phyloP scores from a whole-genome alignment of 257 asterid genomes.

The Misopates orontium region DNA sequence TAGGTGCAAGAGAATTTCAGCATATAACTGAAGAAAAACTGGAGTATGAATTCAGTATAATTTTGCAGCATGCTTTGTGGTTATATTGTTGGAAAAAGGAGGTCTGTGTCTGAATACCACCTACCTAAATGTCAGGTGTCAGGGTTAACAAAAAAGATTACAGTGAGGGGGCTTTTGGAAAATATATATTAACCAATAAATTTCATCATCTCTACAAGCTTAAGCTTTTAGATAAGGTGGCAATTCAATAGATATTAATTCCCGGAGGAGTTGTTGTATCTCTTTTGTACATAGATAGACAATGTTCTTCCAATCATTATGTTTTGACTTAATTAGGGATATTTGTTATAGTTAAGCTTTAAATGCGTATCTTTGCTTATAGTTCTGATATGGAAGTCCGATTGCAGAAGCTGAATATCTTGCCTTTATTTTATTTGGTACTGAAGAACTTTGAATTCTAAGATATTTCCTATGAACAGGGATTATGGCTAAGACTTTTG shows the following conservation, averaged over 20 bases:
- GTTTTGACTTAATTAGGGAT: neutral
- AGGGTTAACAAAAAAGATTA: too few species aligned
- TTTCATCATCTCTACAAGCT: too few species aligned
- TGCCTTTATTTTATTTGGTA: conserved; percentile 14
- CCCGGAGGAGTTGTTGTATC: conserved; percentile 7
- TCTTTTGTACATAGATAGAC: conserved; percentile 1
- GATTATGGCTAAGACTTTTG: conserved; percentile 90
- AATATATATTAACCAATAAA: too few species aligned
- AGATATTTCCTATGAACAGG: conserved; percentile 46
- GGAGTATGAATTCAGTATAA: conserved; percentile 8
- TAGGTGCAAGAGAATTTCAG: conserved; percentile 18
- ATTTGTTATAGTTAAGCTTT: conserved; percentile 5
- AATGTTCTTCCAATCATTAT: conserved; percentile 4
- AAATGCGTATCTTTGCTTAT: neutral
- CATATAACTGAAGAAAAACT: conserved; percentile 2
- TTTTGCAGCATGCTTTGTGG: neutral
- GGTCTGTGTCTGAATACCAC: too few species aligned
- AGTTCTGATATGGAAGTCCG: conserved; percentile 10
- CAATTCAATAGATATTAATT: neutral
- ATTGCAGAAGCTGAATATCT: conserved; percentile 6
- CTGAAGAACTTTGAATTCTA: conserved; percentile 14
- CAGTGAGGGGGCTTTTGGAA: too few species aligned
- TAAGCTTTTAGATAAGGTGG: too few species aligned
- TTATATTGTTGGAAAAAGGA: neutral
- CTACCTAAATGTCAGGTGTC: too few species aligned